These are phyloP conservation scores for Aspergillus flavus DNA, from an alignment of 2,329 filamentous ascomycete genomes.

Conservation along the genomic window DNA sequence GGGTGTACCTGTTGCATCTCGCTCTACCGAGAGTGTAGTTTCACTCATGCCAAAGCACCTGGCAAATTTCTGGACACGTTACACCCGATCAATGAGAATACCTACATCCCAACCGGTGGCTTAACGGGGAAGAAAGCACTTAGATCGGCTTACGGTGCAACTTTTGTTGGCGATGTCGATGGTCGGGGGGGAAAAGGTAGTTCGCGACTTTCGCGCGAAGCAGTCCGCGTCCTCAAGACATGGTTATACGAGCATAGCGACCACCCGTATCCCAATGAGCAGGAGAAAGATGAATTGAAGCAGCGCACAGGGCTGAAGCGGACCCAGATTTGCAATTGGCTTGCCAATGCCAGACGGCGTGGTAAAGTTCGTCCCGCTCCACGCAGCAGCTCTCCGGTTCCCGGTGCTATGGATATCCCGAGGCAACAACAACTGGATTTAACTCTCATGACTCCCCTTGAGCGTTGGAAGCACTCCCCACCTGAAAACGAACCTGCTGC, in stretches of 20 bases:
- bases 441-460: slow-evolving; percentile 63
- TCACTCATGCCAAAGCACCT: slow-evolving; percentile 45
- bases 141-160: slow-evolving; percentile 43
- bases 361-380: slow-evolving; percentile 71
- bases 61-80: slow-evolving; percentile 48
- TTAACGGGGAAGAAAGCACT: slow-evolving; percentile 44
- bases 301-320: slow-evolving; percentile 77
- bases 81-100: slow-evolving; percentile 48
- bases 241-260: slow-evolving; percentile 80
- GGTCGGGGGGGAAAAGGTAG: slow-evolving; percentile 62
- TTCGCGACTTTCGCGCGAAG: slow-evolving; percentile 77
- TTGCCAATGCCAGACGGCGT: slow-evolving; percentile 83
- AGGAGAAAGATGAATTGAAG: slow-evolving; percentile 80
- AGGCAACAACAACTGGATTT: slow-evolving; percentile 52
- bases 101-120: slow-evolving; percentile 40
- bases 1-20: slow-evolving; percentile 53
- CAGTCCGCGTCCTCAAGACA: slow-evolving; percentile 76
- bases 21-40: slow-evolving; percentile 51
- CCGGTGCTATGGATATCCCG: slow-evolving; percentile 75
- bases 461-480: slow-evolving; percentile 70
- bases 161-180: slow-evolving; percentile 40
- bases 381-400: slow-evolving; percentile 69
- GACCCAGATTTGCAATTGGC: slow-evolving; percentile 87
- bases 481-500: slow-evolving; percentile 70
- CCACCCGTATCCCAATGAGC: slow-evolving; percentile 85